phyloP scores from a whole-genome alignment of 2,329 filamentous ascomycete genomes.

The Aspergillus sp. region DNA sequence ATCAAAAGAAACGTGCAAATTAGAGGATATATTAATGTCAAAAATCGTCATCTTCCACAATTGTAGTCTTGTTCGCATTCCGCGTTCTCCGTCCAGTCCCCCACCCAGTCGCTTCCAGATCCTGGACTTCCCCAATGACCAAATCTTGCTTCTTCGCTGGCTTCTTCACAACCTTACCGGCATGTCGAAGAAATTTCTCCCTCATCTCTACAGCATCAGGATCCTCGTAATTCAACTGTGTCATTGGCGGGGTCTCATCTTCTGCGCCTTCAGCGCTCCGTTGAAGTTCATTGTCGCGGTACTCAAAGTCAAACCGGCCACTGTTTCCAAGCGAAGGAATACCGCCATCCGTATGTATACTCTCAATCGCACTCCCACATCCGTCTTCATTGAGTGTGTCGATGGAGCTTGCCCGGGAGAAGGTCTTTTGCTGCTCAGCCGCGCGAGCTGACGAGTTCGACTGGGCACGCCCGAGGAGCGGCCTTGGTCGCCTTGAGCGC shows the following conservation, averaged over 20 bases:
- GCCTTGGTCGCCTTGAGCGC: conserved; percentile 31
- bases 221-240: conserved; percentile 51
- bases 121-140: conserved; percentile 31
- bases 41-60: conserved; percentile 13
- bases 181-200: conserved; percentile 53
- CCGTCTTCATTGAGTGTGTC: conserved; percentile 50
- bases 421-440: conserved; percentile 22
- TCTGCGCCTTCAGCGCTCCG: conserved; percentile 27
- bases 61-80: conserved; percentile 26
- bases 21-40: background rate
- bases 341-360: conserved; percentile 26
- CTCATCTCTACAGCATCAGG: conserved; percentile 56
- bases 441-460: conserved; percentile 38
- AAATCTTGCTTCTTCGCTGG: conserved; percentile 15
- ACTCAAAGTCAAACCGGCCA: conserved; percentile 36
- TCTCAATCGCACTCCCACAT: conserved; percentile 38
- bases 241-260: conserved; percentile 42
- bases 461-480: conserved; percentile 44
- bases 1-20: background rate
- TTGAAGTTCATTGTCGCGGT: conserved; percentile 18
- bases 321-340: conserved; percentile 33
- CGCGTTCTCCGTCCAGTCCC: conserved; percentile 37
- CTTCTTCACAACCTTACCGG: conserved; percentile 44
- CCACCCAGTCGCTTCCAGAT: conserved; percentile 36
- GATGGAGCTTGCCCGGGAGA: conserved; percentile 50